phyloP scores from a whole-genome alignment of 2,329 filamentous ascomycete species.

The Alternaria ventricosa region DNA sequence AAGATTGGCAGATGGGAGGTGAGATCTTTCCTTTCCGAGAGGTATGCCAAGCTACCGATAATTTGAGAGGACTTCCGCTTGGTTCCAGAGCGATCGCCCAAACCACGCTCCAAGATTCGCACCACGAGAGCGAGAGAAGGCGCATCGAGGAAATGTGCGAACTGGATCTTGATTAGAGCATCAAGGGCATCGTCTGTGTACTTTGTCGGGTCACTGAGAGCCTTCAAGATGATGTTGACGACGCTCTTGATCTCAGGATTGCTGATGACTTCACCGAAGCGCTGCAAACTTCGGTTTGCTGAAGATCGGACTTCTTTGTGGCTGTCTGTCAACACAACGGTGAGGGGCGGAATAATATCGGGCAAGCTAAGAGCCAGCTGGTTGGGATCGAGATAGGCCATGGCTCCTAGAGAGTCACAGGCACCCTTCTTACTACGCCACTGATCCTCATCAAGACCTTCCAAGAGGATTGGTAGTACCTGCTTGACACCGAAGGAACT shows the following conservation, averaged over 20 bases:
- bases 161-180: constrained; percentile 95
- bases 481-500: constrained; percentile 97
- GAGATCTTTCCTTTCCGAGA: constrained; percentile 95
- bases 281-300: constrained; percentile 94
- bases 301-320: constrained; percentile 95
- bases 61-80: constrained; percentile 97
- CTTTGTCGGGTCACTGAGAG: constrained; percentile 94
- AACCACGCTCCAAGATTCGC: constrained; percentile 90
- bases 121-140: constrained; percentile 94
- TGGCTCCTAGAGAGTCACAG: constrained; percentile 93
- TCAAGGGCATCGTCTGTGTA: constrained; percentile 96
- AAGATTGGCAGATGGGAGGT: constrained; percentile 89
- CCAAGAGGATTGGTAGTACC: constrained; percentile 87
- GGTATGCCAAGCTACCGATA: constrained; percentile 94
- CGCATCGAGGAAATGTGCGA: constrained; percentile 97
- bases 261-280: constrained; percentile 97
- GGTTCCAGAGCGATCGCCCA: constrained; percentile 89
- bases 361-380: constrained; percentile 91
- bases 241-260: constrained; percentile 96
- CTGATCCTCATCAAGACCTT: constrained; percentile 91
- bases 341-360: constrained; percentile 95
- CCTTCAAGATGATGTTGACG: constrained; percentile 90
- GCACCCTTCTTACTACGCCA: constrained; percentile 99
- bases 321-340: constrained; percentile 92
- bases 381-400: constrained; percentile 97